Conservation (phyloP, 208 protist genomes). For the Wallacemonas sp. region DNA sequence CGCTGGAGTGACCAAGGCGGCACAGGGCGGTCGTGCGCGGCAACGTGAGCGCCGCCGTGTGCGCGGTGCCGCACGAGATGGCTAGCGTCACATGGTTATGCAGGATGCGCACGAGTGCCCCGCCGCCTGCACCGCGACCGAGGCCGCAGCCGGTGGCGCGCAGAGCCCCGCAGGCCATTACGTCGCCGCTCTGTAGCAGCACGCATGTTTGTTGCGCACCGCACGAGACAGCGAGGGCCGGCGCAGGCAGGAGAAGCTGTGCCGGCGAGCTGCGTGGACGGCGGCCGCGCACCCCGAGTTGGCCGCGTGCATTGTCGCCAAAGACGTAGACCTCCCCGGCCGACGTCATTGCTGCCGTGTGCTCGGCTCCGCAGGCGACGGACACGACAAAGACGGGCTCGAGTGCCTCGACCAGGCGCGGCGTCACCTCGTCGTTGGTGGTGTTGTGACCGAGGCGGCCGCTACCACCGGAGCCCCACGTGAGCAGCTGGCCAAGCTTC, state of each 20-base stretch:
- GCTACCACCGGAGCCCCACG: conserved; percentile 62
- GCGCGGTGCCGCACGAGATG: conserved; percentile 38
- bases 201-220: conserved; percentile 63
- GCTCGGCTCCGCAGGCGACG: conserved; percentile 59
- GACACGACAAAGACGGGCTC: conserved; percentile 36
- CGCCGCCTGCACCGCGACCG: conserved; percentile 37
- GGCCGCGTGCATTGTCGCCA: conserved; percentile 60
- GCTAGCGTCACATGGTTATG: conserved; percentile 57
- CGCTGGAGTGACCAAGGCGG: conserved; percentile 33
- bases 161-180: conserved; percentile 65
- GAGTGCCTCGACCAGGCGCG: conserved; percentile 56
- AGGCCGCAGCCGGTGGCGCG: conserved; percentile 46
- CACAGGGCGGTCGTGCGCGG: conserved; percentile 43
- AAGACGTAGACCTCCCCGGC: conserved; percentile 70
- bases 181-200: conserved; percentile 68
- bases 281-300: conserved; percentile 53
- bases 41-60: conserved; percentile 42
- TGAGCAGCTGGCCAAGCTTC: conserved; percentile 49
- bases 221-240: conserved; percentile 60
- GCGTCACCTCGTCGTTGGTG: conserved; percentile 33
- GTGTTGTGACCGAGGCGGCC: conserved; percentile 74
- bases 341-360: conserved; percentile 63
- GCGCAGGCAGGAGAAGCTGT: conserved; percentile 39
- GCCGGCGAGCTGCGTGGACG: conserved; percentile 29
- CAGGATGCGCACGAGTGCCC: conserved; percentile 44